These are phyloP conservation scores for Tolypocladium nubicola DNA, from an alignment of 2,329 filamentous ascomycete species.

Conservation along the genomic window DNA sequence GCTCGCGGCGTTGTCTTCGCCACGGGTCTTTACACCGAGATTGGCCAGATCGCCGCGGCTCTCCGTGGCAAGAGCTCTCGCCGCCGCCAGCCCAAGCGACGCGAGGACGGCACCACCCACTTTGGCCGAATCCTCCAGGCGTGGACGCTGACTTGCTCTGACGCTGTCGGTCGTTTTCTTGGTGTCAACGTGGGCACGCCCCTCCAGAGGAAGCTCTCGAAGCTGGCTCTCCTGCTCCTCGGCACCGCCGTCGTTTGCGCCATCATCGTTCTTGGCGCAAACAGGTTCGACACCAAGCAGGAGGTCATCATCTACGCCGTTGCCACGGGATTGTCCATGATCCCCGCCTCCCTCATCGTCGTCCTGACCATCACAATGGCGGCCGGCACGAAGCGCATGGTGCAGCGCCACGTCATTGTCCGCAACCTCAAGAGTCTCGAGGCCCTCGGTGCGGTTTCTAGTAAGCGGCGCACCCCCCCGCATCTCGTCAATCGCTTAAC, in stretches of 20 bases:
- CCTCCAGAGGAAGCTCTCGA: constrained; percentile 57
- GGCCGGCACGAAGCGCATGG: constrained; percentile 44
- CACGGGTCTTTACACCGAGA: constrained; percentile 51
- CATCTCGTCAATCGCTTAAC: constrained; percentile 9
- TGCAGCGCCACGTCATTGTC: constrained; percentile 40
- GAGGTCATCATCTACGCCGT: constrained; percentile 34
- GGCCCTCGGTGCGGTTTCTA: constrained; percentile 43
- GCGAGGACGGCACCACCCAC: constrained; percentile 28
- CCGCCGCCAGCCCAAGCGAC: constrained; percentile 27
- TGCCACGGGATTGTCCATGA: constrained; percentile 36
- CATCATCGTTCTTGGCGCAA: constrained; percentile 33
- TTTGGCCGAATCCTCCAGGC: constrained; percentile 21
- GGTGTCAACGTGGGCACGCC: constrained; percentile 50
- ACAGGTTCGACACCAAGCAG: constrained; percentile 25
- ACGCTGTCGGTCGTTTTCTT: constrained; percentile 33
- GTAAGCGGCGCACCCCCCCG: constrained; percentile 12
- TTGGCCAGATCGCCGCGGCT: constrained; percentile 46
- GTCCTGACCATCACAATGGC: constrained; percentile 52
- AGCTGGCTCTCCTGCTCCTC: constrained; percentile 58
- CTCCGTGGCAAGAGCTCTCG: constrained; percentile 27
- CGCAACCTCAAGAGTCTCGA: constrained; percentile 40
- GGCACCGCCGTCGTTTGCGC: constrained; percentile 40
- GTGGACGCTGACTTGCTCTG: constrained; percentile 23
- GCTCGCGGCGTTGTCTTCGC: constrained; percentile 50
- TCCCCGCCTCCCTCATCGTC: constrained; percentile 36